These are phyloP conservation scores for Citrus mangshanensis DNA, from an alignment of 345 rosid genomes.

Conservation along the genomic window DNA sequence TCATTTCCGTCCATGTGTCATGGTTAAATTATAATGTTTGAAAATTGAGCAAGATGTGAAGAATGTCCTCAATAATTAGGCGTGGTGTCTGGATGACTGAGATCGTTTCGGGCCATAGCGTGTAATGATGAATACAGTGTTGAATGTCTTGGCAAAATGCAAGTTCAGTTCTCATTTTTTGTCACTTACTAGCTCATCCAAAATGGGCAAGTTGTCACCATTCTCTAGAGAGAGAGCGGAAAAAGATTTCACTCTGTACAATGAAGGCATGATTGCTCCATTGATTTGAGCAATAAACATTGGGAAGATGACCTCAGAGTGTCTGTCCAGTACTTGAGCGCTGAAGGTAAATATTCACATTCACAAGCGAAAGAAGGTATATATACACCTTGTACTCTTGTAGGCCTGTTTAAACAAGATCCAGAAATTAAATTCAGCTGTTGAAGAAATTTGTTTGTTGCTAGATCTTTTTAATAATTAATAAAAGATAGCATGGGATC, in stretches of 20 bases:
- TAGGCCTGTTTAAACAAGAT: background rate
- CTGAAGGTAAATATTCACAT: background rate
- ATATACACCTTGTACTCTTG: background rate
- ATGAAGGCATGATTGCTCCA: conserved; percentile 9
- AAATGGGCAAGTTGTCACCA: conserved; percentile 9
- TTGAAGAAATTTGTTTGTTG: background rate
- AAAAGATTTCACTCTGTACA: background rate
- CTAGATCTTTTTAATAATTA: background rate
- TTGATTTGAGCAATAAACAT: conserved; percentile 14
- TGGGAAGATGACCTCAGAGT: background rate
- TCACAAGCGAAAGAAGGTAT: background rate
- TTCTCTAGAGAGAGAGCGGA: background rate
- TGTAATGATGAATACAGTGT: conserved; percentile 10
- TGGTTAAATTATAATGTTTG: background rate
- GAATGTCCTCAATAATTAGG: background rate
- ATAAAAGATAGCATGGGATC: too few relatives aligned
- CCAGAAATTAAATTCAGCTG: too few relatives aligned
- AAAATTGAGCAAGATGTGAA: conserved; percentile 6
- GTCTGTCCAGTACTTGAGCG: background rate
- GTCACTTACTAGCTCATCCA: conserved; percentile 13
- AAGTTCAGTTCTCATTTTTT: conserved; percentile 1
- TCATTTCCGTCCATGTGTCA: background rate
- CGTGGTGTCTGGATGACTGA: conserved; percentile 10
- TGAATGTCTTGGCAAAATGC: background rate
- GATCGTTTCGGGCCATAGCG: background rate